Conservation (phyloP, 208 protist genomes). For the Leishmania aethiopica region DNA sequence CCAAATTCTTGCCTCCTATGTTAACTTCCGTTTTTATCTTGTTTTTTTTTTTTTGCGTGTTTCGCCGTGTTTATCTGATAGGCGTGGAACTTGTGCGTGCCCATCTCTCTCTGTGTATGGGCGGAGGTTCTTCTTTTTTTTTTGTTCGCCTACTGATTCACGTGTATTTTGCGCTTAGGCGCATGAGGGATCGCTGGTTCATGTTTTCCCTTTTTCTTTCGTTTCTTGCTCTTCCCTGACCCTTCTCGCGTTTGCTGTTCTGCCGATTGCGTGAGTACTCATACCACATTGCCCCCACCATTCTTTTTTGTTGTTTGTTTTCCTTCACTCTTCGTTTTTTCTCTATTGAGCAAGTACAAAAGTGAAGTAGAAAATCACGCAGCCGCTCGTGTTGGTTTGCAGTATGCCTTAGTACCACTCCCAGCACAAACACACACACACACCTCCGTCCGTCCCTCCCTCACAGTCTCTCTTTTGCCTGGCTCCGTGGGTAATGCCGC, state of each 20-base stretch:
- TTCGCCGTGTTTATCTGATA: background rate
- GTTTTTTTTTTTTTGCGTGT: background rate
- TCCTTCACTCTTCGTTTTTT: background rate
- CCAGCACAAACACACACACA: no score
- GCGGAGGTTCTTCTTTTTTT: no score
- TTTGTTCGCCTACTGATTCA: background rate
- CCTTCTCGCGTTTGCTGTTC: background rate
- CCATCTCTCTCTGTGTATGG: no score
- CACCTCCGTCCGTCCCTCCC: no score
- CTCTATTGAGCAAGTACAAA: background rate
- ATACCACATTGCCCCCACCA: background rate
- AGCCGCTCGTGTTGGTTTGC: background rate
- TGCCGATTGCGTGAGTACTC: background rate
- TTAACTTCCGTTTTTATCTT: background rate
- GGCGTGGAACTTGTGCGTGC: no score
- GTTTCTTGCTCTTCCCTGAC: background rate
- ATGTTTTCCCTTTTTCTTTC: background rate
- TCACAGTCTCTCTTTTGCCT: background rate
- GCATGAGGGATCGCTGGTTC: background rate
- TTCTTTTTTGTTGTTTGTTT: background rate
- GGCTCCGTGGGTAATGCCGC: background rate
- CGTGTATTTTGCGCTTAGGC: background rate
- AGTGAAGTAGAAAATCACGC: slow-evolving; percentile 4
- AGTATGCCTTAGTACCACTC: background rate
- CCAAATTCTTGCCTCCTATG: background rate